Conservation (phyloP, 352 stramenopile species). For the Pythium utonaiense region DNA sequence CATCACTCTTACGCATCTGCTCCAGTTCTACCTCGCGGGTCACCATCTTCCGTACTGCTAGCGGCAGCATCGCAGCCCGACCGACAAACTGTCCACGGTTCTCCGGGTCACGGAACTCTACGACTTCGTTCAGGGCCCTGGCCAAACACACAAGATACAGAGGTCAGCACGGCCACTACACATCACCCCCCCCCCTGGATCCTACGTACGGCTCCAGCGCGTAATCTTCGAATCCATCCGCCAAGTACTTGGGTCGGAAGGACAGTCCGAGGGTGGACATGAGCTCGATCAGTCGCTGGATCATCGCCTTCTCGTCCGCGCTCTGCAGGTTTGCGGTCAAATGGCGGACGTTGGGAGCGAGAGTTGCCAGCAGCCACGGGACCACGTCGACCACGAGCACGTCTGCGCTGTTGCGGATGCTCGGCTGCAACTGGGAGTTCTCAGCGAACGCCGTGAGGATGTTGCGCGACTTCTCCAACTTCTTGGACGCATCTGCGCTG, state of each 20-base stretch:
- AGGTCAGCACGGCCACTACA: background rate
- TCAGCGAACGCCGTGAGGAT: constrained; percentile 66
- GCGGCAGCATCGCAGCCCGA: constrained; percentile 42
- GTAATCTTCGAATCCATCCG: constrained; percentile 72
- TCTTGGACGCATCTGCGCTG: constrained; percentile 54
- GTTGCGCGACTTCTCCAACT: constrained; percentile 55
- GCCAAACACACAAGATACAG: background rate
- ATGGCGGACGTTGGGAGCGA: constrained; percentile 63
- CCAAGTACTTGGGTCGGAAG: constrained; percentile 63
- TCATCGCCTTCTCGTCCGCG: constrained; percentile 61
- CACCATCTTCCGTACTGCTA: constrained; percentile 73
- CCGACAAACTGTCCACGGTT: constrained; percentile 11
- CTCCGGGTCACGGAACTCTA: constrained; percentile 49
- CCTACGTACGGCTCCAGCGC: constrained; percentile 67
- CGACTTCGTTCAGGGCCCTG: constrained; percentile 69
- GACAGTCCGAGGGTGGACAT: constrained; percentile 78
- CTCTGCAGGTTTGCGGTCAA: constrained; percentile 55
- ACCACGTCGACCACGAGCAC: constrained; percentile 74
- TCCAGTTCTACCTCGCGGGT: constrained; percentile 77
- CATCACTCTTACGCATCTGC: constrained; percentile 68
- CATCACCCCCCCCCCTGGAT: background rate
- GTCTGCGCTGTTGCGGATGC: constrained; percentile 50
- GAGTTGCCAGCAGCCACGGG: constrained; percentile 58
- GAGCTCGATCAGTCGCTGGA: constrained; percentile 64
- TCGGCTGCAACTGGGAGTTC: constrained; percentile 52